Evolutionary conservation across 495 filamentous ascomycete genomes (phyloP).

Genomic region (Podospora fimiseda): DNA sequence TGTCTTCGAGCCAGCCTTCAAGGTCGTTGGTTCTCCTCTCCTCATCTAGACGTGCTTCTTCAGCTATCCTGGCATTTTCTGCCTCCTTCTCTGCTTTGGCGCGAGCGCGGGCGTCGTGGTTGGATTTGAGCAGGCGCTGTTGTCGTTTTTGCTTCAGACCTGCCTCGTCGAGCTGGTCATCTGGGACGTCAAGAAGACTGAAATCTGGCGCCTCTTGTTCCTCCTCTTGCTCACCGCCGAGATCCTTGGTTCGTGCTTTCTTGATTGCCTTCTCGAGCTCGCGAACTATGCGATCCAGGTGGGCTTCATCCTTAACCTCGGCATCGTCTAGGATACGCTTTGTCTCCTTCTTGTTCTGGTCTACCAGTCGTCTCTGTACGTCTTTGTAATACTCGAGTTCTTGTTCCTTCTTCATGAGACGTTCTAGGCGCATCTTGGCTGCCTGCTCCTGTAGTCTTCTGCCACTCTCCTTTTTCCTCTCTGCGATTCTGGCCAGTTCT

Average conservation of each 20-base stretch:
- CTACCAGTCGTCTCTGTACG: conserved; percentile 57
- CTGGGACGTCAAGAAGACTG: conserved; percentile 79
- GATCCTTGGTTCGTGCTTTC: conserved; percentile 82
- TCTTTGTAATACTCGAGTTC: conserved; percentile 91
- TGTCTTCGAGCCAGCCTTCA: conserved; percentile 78
- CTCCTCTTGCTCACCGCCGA: conserved; percentile 73
- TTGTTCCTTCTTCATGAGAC: conserved; percentile 89
- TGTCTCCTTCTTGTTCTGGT: conserved; percentile 79
- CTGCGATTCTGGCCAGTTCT: conserved; percentile 79
- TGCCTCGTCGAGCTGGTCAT: conserved; percentile 89
- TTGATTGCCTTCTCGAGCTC: conserved; percentile 86
- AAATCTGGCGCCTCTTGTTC: conserved; percentile 76
- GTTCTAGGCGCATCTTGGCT: conserved; percentile 91
- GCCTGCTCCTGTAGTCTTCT: conserved; percentile 90
- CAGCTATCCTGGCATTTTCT: conserved; percentile 74
- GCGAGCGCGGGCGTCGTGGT: conserved; percentile 82
- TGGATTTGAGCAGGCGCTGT: conserved; percentile 86
- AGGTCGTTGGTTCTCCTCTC: conserved; percentile 79
- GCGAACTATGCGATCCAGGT: conserved; percentile 70
- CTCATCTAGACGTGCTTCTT: conserved; percentile 73
- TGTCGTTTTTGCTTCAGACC: conserved; percentile 82
- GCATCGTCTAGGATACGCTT: conserved; percentile 80
- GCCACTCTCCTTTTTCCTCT: conserved; percentile 88
- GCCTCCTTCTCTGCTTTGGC: conserved; percentile 93
- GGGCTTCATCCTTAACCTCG: conserved; percentile 82